Percentiles rank a stretch among this genome's conserved stretches.
Evolutionary conservation across 495 filamentous ascomycete genomes (phyloP).

Genomic region (Aspergillus ostianus): DNA sequence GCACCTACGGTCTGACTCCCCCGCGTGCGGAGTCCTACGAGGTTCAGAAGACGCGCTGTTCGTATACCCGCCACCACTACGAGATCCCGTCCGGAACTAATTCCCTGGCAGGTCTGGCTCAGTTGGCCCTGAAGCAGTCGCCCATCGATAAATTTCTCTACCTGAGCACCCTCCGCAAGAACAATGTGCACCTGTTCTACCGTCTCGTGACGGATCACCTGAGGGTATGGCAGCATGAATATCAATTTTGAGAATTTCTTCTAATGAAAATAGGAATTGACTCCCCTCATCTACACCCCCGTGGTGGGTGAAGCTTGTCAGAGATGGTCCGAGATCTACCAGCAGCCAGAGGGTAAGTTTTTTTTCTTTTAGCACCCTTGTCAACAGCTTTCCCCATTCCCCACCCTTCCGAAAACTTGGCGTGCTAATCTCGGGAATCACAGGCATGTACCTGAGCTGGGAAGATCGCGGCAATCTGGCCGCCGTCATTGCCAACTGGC

Average conservation of each 20-base stretch:
- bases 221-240: conserved; percentile 46
- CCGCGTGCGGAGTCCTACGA: conserved; percentile 69
- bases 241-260: background rate
- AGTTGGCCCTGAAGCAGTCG: conserved; percentile 74
- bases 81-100: conserved; percentile 12
- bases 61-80: conserved; percentile 18
- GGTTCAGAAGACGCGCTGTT: conserved; percentile 67
- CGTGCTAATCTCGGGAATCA: conserved; percentile 22
- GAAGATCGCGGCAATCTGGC: conserved; percentile 81
- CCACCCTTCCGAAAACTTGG: conserved; percentile 26
- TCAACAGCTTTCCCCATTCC: background rate
- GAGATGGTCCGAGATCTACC: conserved; percentile 94
- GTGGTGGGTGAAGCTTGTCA: conserved; percentile 96
- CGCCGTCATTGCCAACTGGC: conserved; percentile 87
- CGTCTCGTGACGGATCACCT: conserved; percentile 87
- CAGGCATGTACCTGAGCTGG: conserved; percentile 85
- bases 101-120: conserved; percentile 52
- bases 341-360: conserved; percentile 77
- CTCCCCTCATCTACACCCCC: conserved; percentile 95
- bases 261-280: conserved; percentile 59
- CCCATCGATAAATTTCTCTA: conserved; percentile 94
- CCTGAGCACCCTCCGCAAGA: conserved; percentile 79
- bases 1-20: conserved; percentile 69
- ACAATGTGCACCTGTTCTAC: conserved; percentile 94
- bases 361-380: conserved; percentile 7